These are phyloP conservation scores for Crucibulum laeve DNA, from an alignment of 768 basidiomycete species.

Conservation along the genomic window DNA sequence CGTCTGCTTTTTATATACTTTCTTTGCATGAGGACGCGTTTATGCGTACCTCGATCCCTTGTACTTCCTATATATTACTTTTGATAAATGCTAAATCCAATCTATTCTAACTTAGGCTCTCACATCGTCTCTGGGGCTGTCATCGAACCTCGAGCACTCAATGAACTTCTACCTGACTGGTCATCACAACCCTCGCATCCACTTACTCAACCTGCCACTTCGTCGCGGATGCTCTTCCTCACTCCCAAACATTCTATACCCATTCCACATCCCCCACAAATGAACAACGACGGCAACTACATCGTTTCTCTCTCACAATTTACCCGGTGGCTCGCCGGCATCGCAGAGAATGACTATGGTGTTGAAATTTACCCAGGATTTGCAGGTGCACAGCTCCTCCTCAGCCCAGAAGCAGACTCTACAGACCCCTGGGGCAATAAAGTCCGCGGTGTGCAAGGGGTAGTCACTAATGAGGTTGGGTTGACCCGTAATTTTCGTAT, in stretches of 20 bases:
- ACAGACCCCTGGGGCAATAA: slow-evolving; percentile 31
- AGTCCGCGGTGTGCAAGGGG: slow-evolving; percentile 63
- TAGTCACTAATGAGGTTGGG: slow-evolving; percentile 92
- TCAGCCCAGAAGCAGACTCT: slow-evolving; percentile 47
- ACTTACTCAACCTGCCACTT: slow-evolving; percentile 72
- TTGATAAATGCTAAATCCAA: not conserved
- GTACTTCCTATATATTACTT: too few relatives aligned
- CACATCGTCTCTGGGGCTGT: slow-evolving; percentile 97
- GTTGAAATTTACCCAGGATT: slow-evolving; percentile 98
- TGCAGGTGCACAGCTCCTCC: slow-evolving; percentile 82
- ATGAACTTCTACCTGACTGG: slow-evolving; percentile 92
- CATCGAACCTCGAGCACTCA: slow-evolving; percentile 85
- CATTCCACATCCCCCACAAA: slow-evolving; percentile 95
- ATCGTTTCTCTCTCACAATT: slow-evolving; percentile 86
- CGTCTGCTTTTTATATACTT: too few relatives aligned
- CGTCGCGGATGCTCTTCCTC: slow-evolving; percentile 82
- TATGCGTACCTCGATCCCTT: too few relatives aligned
- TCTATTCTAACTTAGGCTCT: slow-evolving; percentile 48
- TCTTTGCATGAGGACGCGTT: too few relatives aligned
- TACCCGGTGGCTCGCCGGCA: slow-evolving; percentile 81
- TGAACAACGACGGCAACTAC: slow-evolving; percentile 92
- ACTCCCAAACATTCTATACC: slow-evolving; percentile 67
- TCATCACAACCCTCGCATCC: slow-evolving; percentile 60
- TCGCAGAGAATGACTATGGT: slow-evolving; percentile 76
- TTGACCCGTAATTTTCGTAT: slow-evolving; percentile 69